Evolutionary conservation across 1,284 basidiomycete genomes (phyloP).

Genomic region (Pisolithus thermaeus): DNA sequence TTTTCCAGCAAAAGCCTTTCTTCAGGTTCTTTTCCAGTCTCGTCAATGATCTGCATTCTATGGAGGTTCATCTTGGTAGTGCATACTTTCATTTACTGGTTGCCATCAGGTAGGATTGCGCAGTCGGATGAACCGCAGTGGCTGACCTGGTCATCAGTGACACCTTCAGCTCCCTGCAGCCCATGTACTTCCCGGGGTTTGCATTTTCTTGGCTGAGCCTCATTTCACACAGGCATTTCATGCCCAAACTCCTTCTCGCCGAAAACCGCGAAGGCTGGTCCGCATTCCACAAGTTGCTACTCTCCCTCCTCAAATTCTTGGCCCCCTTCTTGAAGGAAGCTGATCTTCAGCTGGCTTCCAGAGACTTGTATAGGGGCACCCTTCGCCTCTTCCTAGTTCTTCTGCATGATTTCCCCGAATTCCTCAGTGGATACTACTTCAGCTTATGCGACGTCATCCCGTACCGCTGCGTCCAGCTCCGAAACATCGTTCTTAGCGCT

Average conservation of each 20-base stretch:
- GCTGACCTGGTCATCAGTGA: slow-evolving; percentile 51
- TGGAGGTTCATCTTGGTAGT: slow-evolving; percentile 78
- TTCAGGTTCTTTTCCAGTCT: slow-evolving; percentile 98
- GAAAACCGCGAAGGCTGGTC: slow-evolving; percentile 92
- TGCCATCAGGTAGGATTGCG: slow-evolving; percentile 66
- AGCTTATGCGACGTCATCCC: slow-evolving; percentile 92
- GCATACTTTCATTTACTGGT: slow-evolving; percentile 89
- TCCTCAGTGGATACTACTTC: slow-evolving; percentile 96
- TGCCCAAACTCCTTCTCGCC: slow-evolving; percentile 88
- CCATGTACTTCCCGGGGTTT: slow-evolving; percentile 95
- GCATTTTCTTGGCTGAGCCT: slow-evolving; percentile 98
- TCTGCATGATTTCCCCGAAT: slow-evolving; percentile 98
- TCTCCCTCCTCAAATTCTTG: slow-evolving; percentile 93
- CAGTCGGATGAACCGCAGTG: slow-evolving; percentile 5
- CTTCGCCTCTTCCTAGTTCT: slow-evolving; percentile 90
- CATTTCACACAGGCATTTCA: slow-evolving; percentile 94
- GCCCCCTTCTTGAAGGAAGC: slow-evolving; percentile 84
- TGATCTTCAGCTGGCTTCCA: slow-evolving; percentile 77
- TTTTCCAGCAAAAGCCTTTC: slow-evolving; percentile 98
- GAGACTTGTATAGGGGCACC: slow-evolving; percentile 90
- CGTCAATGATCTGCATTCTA: slow-evolving; percentile 83
- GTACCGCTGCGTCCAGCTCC: slow-evolving; percentile 89
- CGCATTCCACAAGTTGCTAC: slow-evolving; percentile 90
- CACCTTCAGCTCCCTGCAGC: slow-evolving; percentile 94
- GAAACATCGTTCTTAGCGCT: slow-evolving; percentile 94